Base-by-base conservation (phyloP, 805 yeast species). In the Cyberlindnera misumaiensis region DNA sequence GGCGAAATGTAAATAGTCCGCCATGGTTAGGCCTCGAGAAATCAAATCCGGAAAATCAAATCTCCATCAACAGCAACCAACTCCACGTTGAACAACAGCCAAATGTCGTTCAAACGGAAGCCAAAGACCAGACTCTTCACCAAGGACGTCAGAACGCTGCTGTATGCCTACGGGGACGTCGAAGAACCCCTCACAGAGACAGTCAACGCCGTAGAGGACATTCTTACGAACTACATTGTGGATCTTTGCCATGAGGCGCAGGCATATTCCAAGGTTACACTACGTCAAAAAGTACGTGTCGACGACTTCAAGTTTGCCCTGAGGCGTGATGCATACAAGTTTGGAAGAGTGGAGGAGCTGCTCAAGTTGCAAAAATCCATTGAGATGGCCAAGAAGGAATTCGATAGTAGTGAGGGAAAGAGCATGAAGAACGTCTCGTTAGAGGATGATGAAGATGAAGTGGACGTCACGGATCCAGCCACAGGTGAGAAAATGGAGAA, bases 101-200 rank as follows among this genome's bases (percentile, higher is more conserved):
- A 8, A 8, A 20, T 20, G 24, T 20, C 24, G 24, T 8, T 20
- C 24, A 52, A 49, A 34, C 41, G 49, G 9, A 53, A 71, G 28
- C 68, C 66, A 51, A 62, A 63, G 49, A 56, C 70, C 2, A 66
- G 65, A 45, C 50, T 69, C 11, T 73, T 73, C 49, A 56, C 73
- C 5, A 67, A 65, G 32, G 79, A 75, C 44, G 62, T 80, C 25
- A 72, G 74, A 46, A 69, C 83, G 0, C 56, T 83, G 35, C 58
- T 83, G 39, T 83, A 75, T 47, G 88, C 88, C 0, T 81, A 72
- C 55, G 90, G 90, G 2, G 90, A 83, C 51, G 80, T 73, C 2
- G 60, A 73, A n/a, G 68, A 76, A 32, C 90, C 90, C 1, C 64
- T 75, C 32, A 69, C 73, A 11, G 85, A 80, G 41, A 77, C 85